Percentiles rank a stretch among this genome's conserved stretches.
Evolutionary conservation across 2,329 filamentous ascomycete species (phyloP).

Genomic region (Fusarium transvaalense): DNA sequence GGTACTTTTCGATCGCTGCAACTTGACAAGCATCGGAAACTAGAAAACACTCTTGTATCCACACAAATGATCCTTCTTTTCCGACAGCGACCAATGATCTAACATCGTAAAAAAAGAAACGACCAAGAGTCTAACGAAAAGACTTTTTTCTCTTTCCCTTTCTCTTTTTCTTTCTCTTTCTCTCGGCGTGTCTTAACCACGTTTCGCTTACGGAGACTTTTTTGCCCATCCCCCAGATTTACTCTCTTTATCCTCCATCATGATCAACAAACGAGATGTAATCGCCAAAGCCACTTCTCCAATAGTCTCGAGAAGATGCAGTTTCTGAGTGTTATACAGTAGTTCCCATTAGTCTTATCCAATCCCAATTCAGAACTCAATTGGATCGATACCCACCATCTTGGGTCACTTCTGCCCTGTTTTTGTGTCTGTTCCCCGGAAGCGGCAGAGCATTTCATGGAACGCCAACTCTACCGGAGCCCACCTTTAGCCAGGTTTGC

Average conservation of each 20-base stretch:
- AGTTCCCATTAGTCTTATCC: background rate
- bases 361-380: slow-evolving; percentile 12
- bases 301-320: slow-evolving; percentile 9
- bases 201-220: slow-evolving; percentile 18
- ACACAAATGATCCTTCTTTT: slow-evolving; percentile 33
- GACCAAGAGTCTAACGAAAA: slow-evolving; percentile 9
- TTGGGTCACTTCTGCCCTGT: slow-evolving; percentile 24
- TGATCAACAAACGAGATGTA: slow-evolving; percentile 10
- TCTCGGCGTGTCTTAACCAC: slow-evolving; percentile 19
- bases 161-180: background rate
- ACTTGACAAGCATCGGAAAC: slow-evolving; percentile 25
- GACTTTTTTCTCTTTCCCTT: slow-evolving; percentile 27
- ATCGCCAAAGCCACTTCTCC: slow-evolving; percentile 5
- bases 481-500: slow-evolving; percentile 30
- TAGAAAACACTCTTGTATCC: slow-evolving; percentile 30
- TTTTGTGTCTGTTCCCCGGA: slow-evolving; percentile 27
- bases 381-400: slow-evolving; percentile 25
- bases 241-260: slow-evolving; percentile 24
- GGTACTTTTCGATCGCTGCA: slow-evolving; percentile 19
- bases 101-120: slow-evolving; percentile 31
- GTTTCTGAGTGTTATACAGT: background rate
- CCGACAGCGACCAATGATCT: slow-evolving; percentile 24
- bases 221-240: slow-evolving; percentile 28
- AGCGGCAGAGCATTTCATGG: slow-evolving; percentile 37
- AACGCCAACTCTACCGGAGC: slow-evolving; percentile 31